A percentile compares a stretch with the other conserved stretches of the same genome.
Conservation (phyloP, 257 asterid species). For the Penstemon davidsonii region DNA sequence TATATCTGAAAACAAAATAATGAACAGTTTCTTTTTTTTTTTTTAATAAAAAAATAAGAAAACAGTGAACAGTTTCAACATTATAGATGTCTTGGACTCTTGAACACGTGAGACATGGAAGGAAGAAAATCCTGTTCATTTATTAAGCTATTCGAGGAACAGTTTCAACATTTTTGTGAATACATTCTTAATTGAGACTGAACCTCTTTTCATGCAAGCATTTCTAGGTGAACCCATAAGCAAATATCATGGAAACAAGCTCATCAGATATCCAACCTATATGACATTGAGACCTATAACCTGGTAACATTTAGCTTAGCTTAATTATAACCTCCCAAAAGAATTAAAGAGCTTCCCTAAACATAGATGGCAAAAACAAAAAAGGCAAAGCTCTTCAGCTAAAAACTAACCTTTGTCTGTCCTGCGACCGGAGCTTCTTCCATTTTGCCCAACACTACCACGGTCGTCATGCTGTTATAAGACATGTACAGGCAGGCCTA, state of each 20-base stretch:
- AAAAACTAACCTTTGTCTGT: conserved; percentile 50
- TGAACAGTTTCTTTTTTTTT: no score
- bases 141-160: background rate
- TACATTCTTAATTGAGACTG: background rate
- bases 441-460: conserved; percentile 63
- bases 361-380: background rate
- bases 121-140: background rate
- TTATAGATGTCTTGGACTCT: no score
- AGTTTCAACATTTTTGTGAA: conserved; percentile 1
- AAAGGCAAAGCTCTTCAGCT: background rate
- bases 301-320: background rate
- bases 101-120: no score
- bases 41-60: no score
- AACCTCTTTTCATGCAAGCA: background rate
- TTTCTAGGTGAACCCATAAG: background rate
- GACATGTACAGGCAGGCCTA: conserved; percentile 87
- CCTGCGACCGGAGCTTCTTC: conserved; percentile 59
- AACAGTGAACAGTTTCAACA: no score
- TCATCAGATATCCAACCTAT: conserved; percentile 9
- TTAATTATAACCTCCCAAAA: conserved; percentile 1
- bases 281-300: conserved; percentile 17
- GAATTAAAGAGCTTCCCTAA: background rate
- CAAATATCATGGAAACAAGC: conserved; percentile 7
- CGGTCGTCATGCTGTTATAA: conserved; percentile 95
- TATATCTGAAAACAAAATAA: no score